Base-by-base conservation (phyloP, 2,329 filamentous ascomycete genomes). In the Penicillium sp. region DNA sequence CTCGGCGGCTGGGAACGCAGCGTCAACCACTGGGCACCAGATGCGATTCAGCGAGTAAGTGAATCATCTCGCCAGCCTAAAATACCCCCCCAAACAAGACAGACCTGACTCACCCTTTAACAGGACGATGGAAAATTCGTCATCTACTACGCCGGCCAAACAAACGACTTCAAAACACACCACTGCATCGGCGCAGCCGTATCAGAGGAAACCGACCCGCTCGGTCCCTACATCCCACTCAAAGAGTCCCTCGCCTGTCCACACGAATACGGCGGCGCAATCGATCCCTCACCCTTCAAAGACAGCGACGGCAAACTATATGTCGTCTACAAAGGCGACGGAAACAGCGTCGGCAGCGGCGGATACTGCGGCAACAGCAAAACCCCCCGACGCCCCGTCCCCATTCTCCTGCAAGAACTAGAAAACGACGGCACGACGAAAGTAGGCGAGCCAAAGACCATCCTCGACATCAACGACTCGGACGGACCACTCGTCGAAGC, bases 271-370 rank as follows among this genome's bases (percentile, higher is more conserved):
- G 85, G 85, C 21, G 85, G 85, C 45, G 82, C 83, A 36, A 87
- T 88, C 59, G 86, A 88, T 64, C 77, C 85, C 0, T 77, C 82
- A 0, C 83, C 81, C 3, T 87, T 86, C 67, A 63, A 70, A n/a
- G 85, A 88, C 62, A 37, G 28, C 1, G 76, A 79, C 37, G 81
- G 81, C 23, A 77, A 69, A 29, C 75, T 80, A 6, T 88, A 86
- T 64, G 75, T 88, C 18, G 71, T 82, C 16, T 88, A 87, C 73
- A 88, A 88, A 68, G 75, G 85, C 31, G 85, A 89, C 65, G 85
- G 84, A 21, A 87, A 87, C 68, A 76, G 75, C 50, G 70, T 81
- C 33, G 75, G 75, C 5, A 64, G 71, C 54, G 76, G 76, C 26
- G 78, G 78, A 3, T 64, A 67, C 34, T 81, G 78, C 62, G 68